These are phyloP conservation scores for Sarcocystis neurona DNA, from an alignment of 169 alveolate genomes.

Conservation along the genomic window DNA sequence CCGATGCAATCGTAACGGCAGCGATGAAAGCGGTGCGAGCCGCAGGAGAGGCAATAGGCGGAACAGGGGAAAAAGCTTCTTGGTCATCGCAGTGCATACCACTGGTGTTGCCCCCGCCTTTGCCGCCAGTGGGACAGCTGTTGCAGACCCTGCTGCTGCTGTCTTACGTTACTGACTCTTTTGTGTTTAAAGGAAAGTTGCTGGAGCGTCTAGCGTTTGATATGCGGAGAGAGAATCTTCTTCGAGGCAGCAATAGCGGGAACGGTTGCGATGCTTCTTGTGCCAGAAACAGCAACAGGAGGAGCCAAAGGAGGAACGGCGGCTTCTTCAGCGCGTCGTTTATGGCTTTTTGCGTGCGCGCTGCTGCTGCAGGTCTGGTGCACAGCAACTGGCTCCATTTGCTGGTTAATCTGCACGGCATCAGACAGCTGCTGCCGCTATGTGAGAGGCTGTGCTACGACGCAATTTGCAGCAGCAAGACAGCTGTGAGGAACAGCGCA, in stretches of 20 bases:
- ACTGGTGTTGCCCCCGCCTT: not conserved
- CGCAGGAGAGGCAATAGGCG: too few relatives aligned
- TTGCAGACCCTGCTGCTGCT: not conserved
- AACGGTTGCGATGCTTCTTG: too few relatives aligned
- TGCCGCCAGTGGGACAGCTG: not conserved
- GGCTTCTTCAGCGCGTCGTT: not conserved
- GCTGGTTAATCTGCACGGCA: not conserved
- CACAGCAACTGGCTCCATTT: not conserved
- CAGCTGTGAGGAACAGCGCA: too few relatives aligned
- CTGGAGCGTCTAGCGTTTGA: not conserved
- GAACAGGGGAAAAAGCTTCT: too few relatives aligned
- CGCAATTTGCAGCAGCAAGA: not conserved
- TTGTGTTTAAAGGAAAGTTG: not conserved
- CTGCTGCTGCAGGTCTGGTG: not conserved
- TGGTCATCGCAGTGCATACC: not conserved
- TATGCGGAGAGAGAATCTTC: not conserved
- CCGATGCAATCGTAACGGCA: too few relatives aligned
- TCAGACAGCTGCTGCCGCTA: not conserved
- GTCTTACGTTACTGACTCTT: not conserved
- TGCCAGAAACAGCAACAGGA: too few relatives aligned
- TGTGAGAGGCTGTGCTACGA: slow-evolving; percentile 16
- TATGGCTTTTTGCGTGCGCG: not conserved
- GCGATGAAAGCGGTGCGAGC: too few relatives aligned
- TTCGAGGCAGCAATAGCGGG: too few relatives aligned
- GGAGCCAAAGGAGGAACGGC: too few relatives aligned